Evolutionary conservation across 1,284 basidiomycete species (phyloP).

Genomic region (Melampsora americana): DNA sequence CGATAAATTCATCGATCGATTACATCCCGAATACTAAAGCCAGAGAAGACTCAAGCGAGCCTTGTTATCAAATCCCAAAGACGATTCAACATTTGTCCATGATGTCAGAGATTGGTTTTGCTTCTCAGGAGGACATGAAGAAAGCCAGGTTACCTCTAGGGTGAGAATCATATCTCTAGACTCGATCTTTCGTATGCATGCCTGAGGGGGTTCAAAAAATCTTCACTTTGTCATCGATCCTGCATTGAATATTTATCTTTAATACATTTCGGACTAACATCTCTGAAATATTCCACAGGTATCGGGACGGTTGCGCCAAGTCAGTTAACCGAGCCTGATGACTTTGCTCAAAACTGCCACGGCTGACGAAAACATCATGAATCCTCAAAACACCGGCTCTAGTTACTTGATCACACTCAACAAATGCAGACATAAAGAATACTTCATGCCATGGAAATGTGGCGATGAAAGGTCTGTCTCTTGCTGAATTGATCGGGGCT

Average conservation of each 20-base stretch:
- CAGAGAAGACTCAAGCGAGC: too few species aligned
- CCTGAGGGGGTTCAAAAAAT: too few species aligned
- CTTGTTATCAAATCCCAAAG: background rate
- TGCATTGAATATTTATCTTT: too few species aligned
- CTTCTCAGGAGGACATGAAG: slow-evolving; percentile 44
- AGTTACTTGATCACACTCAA: slow-evolving; percentile 43
- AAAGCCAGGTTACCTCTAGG: slow-evolving; percentile 41
- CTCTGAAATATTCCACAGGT: slow-evolving; percentile 3
- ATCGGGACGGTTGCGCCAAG: slow-evolving; percentile 43
- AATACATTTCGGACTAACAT: too few species aligned
- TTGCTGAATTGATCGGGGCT: background rate
- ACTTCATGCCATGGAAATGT: slow-evolving; percentile 44
- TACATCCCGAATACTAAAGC: too few species aligned
- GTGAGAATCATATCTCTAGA: slow-evolving; percentile 8
- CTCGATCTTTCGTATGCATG: background rate
- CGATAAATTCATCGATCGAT: too few species aligned
- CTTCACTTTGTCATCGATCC: too few species aligned
- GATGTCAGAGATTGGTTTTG: slow-evolving; percentile 38
- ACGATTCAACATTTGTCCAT: background rate
- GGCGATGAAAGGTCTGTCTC: slow-evolving; percentile 38
- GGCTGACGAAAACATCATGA: background rate
- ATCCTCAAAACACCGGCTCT: background rate
- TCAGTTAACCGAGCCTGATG: slow-evolving; percentile 5
- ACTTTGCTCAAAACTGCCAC: background rate
- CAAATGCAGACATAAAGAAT: slow-evolving; percentile 42